Percentiles rank a stretch among this genome's conserved stretches.
Conservation (phyloP, 2,329 filamentous ascomycete genomes). For the Ophiocordyceps polyrhachis-furcata region DNA sequence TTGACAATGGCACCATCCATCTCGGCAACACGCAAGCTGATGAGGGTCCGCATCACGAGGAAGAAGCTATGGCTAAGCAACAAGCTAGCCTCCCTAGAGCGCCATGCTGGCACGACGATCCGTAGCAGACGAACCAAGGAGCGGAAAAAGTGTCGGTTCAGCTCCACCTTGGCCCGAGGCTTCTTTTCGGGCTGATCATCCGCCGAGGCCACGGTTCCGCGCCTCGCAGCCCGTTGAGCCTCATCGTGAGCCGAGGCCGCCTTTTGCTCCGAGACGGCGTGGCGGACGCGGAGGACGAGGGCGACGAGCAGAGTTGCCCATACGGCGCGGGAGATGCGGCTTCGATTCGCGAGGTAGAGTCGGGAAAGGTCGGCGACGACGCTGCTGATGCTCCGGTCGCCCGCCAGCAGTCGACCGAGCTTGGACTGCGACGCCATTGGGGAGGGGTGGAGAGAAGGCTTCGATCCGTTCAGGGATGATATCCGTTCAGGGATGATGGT, state of each 20-base stretch:
- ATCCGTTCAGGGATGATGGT: neutral
- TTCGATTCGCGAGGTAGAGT: constrained; percentile 64
- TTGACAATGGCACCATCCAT: constrained; percentile 90
- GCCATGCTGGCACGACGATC: constrained; percentile 83
- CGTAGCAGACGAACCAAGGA: constrained; percentile 59
- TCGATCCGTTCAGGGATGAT: no score
- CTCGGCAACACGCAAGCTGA: constrained; percentile 89
- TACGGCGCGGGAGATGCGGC: constrained; percentile 62
- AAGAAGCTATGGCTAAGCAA: constrained; percentile 87
- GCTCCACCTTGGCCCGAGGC: constrained; percentile 63
- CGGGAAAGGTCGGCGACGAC: constrained; percentile 47
- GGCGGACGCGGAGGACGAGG: constrained; percentile 70
- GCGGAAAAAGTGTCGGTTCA: constrained; percentile 68
- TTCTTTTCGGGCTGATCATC: constrained; percentile 9
- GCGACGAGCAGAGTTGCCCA: constrained; percentile 69
- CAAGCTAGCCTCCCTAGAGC: constrained; percentile 71
- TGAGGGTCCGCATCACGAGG: constrained; percentile 71
- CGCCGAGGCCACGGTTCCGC: constrained; percentile 26
- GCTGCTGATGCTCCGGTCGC: constrained; percentile 42
- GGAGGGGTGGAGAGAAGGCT: no score
- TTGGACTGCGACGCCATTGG: constrained; percentile 70
- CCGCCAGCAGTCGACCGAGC: constrained; percentile 27
- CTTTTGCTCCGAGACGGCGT: constrained; percentile 86
- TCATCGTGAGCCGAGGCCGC: constrained; percentile 55
- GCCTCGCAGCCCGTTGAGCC: constrained; percentile 28